Evolutionary conservation across 345 rosid genomes (phyloP).

Genomic region (Nephelium lappaceum): DNA sequence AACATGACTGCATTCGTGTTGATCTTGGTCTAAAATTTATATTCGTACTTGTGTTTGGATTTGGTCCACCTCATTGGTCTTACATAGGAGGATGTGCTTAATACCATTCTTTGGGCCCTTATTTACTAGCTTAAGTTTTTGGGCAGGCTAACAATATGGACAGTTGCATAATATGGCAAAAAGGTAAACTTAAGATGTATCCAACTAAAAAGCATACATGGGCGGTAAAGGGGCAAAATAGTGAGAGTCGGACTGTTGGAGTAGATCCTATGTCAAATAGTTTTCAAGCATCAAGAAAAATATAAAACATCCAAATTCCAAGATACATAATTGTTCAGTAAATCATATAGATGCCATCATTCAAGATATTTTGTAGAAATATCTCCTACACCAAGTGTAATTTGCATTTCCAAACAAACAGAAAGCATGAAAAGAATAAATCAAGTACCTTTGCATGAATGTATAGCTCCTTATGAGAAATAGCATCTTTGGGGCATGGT

Average conservation of each 20-base stretch:
- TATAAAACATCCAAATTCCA: background rate
- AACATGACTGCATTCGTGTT: background rate
- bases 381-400: background rate
- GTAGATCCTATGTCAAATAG: background rate
- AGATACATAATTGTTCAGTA: background rate
- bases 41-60: background rate
- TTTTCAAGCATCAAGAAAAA: background rate
- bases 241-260: background rate
- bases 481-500: constrained; percentile 60
- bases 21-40: background rate
- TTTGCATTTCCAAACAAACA: background rate
- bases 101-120: background rate
- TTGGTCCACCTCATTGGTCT: background rate
- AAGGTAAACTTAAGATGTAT: background rate
- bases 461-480: constrained; percentile 66
- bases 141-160: background rate
- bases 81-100: background rate
- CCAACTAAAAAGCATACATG: background rate
- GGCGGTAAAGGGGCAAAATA: background rate
- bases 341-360: background rate
- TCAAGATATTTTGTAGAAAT: background rate
- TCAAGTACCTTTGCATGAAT: constrained; percentile 70
- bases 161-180: background rate
- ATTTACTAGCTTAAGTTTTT: background rate
- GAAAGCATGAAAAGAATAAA: background rate